phyloP scores from a whole-genome alignment of 106 monocot species.

The Ottelia alismoides region DNA sequence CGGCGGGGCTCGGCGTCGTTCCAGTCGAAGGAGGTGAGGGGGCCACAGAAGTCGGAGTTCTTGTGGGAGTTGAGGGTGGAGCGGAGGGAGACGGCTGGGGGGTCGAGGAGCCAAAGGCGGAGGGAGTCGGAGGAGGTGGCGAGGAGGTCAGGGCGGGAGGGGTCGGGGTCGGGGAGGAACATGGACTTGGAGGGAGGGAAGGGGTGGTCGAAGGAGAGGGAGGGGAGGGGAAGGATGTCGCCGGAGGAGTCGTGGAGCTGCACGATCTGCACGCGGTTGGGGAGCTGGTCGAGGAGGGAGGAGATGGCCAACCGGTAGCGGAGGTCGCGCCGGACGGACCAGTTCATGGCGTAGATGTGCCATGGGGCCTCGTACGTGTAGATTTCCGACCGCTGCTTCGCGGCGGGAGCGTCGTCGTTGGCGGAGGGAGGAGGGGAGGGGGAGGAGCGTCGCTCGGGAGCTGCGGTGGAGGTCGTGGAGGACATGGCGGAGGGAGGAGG shows the following conservation, averaged over 20 bases:
- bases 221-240: conserved; percentile 60
- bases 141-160: conserved; percentile 67
- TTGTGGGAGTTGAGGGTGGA: background rate
- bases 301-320: conserved; percentile 79
- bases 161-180: conserved; percentile 74
- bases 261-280: conserved; percentile 80
- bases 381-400: too few relatives aligned
- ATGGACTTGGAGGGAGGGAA: conserved; percentile 81
- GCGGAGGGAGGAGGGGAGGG: too few relatives aligned
- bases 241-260: conserved; percentile 83
- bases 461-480: too few relatives aligned
- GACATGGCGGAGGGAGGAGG: too few relatives aligned
- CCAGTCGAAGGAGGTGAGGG: conserved; percentile 3
- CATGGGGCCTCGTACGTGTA: conserved; percentile 91
- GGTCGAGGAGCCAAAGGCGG: conserved; percentile 55
- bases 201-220: conserved; percentile 78
- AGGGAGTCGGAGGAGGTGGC: conserved; percentile 88
- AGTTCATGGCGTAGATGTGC: conserved; percentile 98
- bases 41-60: background rate
- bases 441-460: too few relatives aligned
- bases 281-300: conserved; percentile 61
- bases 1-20: conserved; percentile 3
- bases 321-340: conserved; percentile 83
- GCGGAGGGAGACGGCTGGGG: background rate
- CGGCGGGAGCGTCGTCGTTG: too few relatives aligned